Base-by-base conservation (phyloP, 148 eudicot genomes). In the Nepenthes gracilis region DNA sequence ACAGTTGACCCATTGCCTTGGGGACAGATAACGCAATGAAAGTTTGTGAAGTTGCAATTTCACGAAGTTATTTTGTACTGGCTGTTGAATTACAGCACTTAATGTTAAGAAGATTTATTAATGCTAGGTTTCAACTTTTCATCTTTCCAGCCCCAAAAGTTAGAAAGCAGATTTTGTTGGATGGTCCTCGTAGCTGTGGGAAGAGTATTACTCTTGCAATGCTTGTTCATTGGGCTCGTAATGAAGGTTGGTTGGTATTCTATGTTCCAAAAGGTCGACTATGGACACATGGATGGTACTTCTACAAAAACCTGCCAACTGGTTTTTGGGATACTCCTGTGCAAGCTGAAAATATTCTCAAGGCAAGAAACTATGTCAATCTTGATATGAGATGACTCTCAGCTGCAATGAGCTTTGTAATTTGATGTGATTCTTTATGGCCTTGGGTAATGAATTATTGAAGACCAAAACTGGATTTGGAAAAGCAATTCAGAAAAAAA, bases 161-260 rank as follows among this genome's bases (percentile, higher is more conserved):
- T 55, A 77, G 68, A 47, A 88, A 86, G 73, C 96, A 93, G 77
- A 79, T 93, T 66, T 79, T 93, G 63, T 78, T 93, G 79, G 98
- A 93, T 79, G 96, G 98, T 62, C 96, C 85, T 53, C 84, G 82
- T 45, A 86, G 88, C 65, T 84, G 84, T 66, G 98, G 98, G 54
- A 93, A 93, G 81, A 93, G 98, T 71, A 84, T 88, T 64, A 79
- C 91, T 2, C 85, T 93, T 64, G 93, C 98, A 60, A 82, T 93
- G 96, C 98, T 93, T 64, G 98, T 86, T 72, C 80, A 88, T 14
- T 93, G 98, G 98, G 98, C 98, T 47, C 96, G 98, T 53, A 75
- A 80, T 64, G 95, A 88, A 78, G 98, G 96, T 51, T 93, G 98
- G 98, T 75, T 93, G 60, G 98, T 93, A 43, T 64, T 93, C 40